Percentiles rank a stretch among this genome's conserved stretches.
Evolutionary conservation across 2,329 filamentous ascomycete genomes (phyloP).

Genomic region (Colletotrichum sansevieriae): DNA sequence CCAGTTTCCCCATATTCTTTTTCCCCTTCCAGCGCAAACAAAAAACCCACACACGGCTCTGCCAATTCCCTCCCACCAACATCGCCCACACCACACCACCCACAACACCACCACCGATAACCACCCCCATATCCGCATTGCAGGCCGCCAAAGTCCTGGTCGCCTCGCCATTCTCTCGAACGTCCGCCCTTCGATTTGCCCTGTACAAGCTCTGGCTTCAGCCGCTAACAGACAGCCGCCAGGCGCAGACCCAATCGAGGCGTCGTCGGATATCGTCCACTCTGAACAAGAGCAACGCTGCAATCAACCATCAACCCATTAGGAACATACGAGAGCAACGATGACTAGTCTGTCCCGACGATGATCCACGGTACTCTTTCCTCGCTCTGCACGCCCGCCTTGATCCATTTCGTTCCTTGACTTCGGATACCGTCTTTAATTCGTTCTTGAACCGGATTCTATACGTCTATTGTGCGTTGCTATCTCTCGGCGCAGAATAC

Average conservation of each 20-base stretch:
- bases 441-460: slow-evolving; percentile 38
- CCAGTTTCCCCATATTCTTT: slow-evolving; percentile 40
- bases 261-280: slow-evolving; percentile 22
- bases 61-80: slow-evolving; percentile 37
- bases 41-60: slow-evolving; percentile 40
- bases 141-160: slow-evolving; percentile 26
- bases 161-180: slow-evolving; percentile 25
- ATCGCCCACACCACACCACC: slow-evolving; percentile 34
- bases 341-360: slow-evolving; percentile 60
- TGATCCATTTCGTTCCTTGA: slow-evolving; percentile 69
- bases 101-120: slow-evolving; percentile 17
- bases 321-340: slow-evolving; percentile 45
- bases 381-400: slow-evolving; percentile 63
- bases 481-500: slow-evolving; percentile 34
- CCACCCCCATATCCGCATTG: slow-evolving; percentile 30
- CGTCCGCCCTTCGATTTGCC: slow-evolving; percentile 18
- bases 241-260: slow-evolving; percentile 31
- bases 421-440: slow-evolving; percentile 53
- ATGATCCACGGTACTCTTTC: slow-evolving; percentile 67
- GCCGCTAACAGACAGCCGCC: slow-evolving; percentile 29
- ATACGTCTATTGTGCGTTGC: slow-evolving; percentile 39
- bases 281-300: slow-evolving; percentile 22
- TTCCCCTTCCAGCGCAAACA: slow-evolving; percentile 39
- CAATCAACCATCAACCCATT: slow-evolving; percentile 31
- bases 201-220: slow-evolving; percentile 21